These are phyloP conservation scores for Aspergillus haitiensis DNA, from an alignment of 495 filamentous ascomycete genomes.

Conservation along the genomic window DNA sequence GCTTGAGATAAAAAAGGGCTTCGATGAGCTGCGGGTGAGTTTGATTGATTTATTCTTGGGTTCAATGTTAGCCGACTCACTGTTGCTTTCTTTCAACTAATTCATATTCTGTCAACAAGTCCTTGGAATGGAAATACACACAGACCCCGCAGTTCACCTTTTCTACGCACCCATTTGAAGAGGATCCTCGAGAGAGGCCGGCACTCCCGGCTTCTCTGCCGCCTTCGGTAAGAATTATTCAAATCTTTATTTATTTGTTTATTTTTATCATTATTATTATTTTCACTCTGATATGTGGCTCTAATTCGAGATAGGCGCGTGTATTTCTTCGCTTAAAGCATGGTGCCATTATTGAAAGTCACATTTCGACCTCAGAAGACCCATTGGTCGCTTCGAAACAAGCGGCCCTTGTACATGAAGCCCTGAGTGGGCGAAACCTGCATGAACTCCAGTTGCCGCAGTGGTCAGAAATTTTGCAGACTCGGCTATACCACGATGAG, in stretches of 20 bases:
- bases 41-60: neutral
- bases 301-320: conserved; percentile 31
- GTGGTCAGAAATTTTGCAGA: conserved; percentile 34
- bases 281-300: neutral
- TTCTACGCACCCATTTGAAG: conserved; percentile 54
- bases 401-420: conserved; percentile 35
- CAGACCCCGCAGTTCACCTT: conserved; percentile 88
- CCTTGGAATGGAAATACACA: conserved; percentile 72
- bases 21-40: conserved; percentile 62
- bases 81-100: neutral
- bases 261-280: too few species aligned
- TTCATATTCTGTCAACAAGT: conserved; percentile 41
- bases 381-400: conserved; percentile 36
- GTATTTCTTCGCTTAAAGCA: conserved; percentile 45
- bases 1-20: conserved; percentile 54
- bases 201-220: conserved; percentile 44
- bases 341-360: conserved; percentile 46
- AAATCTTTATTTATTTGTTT: too few species aligned
- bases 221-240: conserved; percentile 32
- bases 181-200: conserved; percentile 55
- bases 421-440: conserved; percentile 40
- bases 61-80: neutral
- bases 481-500: conserved; percentile 18
- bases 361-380: conserved; percentile 45
- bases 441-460: conserved; percentile 41